phyloP scores from a whole-genome alignment of 306 rosid species.

The Castanea crenata region DNA sequence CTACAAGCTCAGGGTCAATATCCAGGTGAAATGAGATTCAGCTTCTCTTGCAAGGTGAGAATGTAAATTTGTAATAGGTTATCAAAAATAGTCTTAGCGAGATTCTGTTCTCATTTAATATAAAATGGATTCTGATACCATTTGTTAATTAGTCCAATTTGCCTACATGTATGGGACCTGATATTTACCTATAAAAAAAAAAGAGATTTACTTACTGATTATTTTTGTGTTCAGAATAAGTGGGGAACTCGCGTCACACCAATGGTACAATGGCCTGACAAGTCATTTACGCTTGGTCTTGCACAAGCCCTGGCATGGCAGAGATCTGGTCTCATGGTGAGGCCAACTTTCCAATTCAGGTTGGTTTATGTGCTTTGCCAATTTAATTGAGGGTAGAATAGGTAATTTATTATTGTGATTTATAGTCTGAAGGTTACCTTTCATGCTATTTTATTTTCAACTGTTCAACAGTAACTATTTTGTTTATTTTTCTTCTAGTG shows the following conservation, averaged over 20 bases:
- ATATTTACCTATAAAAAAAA: slow-evolving; percentile 1
- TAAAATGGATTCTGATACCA: neutral
- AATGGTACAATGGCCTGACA: slow-evolving; percentile 91
- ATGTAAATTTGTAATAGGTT: slow-evolving; percentile 9
- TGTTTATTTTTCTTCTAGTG: neutral
- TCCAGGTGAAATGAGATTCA: slow-evolving; percentile 99
- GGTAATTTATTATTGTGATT: neutral
- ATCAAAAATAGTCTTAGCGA: neutral
- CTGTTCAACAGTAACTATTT: neutral
- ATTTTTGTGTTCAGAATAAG: slow-evolving; percentile 55
- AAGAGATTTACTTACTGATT: slow-evolving; percentile 5
- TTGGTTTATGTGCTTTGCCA: slow-evolving; percentile 23
- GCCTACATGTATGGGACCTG: slow-evolving; percentile 17
- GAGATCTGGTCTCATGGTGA: slow-evolving; percentile 92
- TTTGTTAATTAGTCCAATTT: slow-evolving; percentile 9
- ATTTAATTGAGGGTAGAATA: neutral
- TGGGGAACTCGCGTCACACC: slow-evolving; percentile 95
- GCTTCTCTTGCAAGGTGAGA: slow-evolving; percentile 93
- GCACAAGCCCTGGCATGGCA: slow-evolving; percentile 96
- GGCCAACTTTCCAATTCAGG: slow-evolving; percentile 93
- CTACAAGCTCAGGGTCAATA: slow-evolving; percentile 98
- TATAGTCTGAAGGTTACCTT: neutral
- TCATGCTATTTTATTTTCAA: neutral
- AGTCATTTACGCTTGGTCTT: slow-evolving; percentile 80
- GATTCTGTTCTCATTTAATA: neutral